Percentiles rank a stretch among this genome's conserved stretches.
These are phyloP conservation scores for Verticillium tricorpus DNA, from an alignment of 2,329 filamentous ascomycete species.

Conservation along the genomic window DNA sequence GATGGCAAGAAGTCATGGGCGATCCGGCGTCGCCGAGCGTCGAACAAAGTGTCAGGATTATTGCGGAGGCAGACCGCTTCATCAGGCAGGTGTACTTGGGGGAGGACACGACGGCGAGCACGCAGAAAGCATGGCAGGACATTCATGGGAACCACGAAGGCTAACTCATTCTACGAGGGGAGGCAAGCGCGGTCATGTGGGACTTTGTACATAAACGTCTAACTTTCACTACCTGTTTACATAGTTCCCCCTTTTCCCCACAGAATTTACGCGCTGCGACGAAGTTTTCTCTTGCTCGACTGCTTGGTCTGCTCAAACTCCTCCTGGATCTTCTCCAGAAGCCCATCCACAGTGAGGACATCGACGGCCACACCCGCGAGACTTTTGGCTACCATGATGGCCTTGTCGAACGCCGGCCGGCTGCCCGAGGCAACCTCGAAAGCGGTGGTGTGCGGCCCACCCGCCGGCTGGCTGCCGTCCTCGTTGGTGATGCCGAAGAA, in stretches of 20 bases:
- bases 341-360: slow-evolving; percentile 33
- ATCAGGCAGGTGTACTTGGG: slow-evolving; percentile 29
- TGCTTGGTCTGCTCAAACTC: slow-evolving; percentile 26
- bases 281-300: slow-evolving; percentile 1
- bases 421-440: slow-evolving; percentile 49
- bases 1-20: slow-evolving; percentile 36
- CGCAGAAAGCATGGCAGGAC: not conserved
- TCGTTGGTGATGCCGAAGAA: slow-evolving; percentile 20
- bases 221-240: not conserved
- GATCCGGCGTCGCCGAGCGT: slow-evolving; percentile 39
- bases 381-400: slow-evolving; percentile 41
- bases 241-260: not conserved
- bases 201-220: not conserved
- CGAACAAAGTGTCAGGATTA: slow-evolving; percentile 40
- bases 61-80: slow-evolving; percentile 36
- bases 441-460: slow-evolving; percentile 46
- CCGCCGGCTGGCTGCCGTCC: slow-evolving; percentile 13
- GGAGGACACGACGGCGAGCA: not conserved
- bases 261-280: not conserved
- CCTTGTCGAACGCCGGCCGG: slow-evolving; percentile 37
- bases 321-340: slow-evolving; percentile 36
- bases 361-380: slow-evolving; percentile 44
- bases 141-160: not conserved
- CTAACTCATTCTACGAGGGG: not conserved
- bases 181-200: not conserved